A percentile compares a stretch with the other conserved stretches of the same genome.
These are phyloP conservation scores for Aureobasidium sp. DNA, from an alignment of 2,329 filamentous ascomycete genomes.

Conservation along the genomic window DNA sequence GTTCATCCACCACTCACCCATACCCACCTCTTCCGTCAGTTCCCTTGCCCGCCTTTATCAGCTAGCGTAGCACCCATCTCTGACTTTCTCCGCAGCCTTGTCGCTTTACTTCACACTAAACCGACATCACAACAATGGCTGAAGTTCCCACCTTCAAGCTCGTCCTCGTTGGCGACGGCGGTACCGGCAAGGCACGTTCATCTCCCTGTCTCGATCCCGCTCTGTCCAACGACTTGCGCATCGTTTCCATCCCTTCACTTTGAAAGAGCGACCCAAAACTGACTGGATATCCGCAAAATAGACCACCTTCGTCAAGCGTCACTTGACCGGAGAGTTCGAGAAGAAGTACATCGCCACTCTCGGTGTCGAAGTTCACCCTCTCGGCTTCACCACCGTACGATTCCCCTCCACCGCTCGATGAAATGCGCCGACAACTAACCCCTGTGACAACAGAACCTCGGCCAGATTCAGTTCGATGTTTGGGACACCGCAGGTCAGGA, in stretches of 20 bases:
- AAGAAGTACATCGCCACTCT: constrained; percentile 99
- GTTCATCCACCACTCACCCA: not conserved
- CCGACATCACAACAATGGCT: constrained; percentile 48
- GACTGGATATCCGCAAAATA: constrained; percentile 30
- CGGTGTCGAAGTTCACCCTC: constrained; percentile 98
- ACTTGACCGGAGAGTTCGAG: constrained; percentile 99
- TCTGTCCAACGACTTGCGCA: not conserved
- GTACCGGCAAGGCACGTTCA: constrained; percentile 88
- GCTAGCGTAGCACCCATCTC: not conserved
- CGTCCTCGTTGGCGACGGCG: constrained; percentile 97
- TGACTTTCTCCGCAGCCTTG: not conserved
- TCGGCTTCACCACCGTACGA: constrained; percentile 89
- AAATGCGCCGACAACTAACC: constrained; percentile 15
- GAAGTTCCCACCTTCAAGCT: constrained; percentile 91
- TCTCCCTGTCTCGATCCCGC: constrained; percentile 1
- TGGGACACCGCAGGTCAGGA: constrained; percentile 99
- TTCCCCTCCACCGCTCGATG: not conserved
- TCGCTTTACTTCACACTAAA: not conserved
- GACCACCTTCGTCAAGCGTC: constrained; percentile 99
- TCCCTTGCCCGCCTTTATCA: not conserved
- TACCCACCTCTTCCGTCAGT: not conserved
- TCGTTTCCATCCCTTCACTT: not conserved
- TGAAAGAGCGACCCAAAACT: not conserved
- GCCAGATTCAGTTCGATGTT: constrained; percentile 95
- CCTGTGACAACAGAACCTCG: constrained; percentile 59